These are phyloP conservation scores for Spergularia marina DNA, from an alignment of 148 eudicot genomes.

Conservation along the genomic window DNA sequence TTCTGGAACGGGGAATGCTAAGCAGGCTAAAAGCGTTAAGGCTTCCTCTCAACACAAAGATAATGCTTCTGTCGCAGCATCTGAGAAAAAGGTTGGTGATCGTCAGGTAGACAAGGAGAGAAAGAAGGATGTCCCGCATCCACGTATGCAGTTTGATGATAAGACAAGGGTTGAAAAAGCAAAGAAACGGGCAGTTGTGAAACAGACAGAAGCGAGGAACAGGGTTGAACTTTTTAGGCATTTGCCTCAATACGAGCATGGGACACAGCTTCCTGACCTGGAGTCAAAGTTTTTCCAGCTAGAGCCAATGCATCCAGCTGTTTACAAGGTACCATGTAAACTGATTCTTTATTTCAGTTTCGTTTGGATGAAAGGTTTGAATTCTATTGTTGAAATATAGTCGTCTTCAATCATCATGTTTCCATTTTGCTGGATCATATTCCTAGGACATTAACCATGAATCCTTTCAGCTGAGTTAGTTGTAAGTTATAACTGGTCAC, in stretches of 20 bases:
- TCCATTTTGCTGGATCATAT: too few species aligned
- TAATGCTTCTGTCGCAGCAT: constrained; percentile 54
- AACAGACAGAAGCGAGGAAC: constrained; percentile 85
- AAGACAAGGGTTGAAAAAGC: constrained; percentile 88
- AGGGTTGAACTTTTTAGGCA: constrained; percentile 88
- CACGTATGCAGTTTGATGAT: constrained; percentile 98
- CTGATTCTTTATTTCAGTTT: not conserved
- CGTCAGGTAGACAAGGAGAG: constrained; percentile 80
- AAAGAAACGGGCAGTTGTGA: constrained; percentile 84
- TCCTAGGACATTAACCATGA: too few species aligned
- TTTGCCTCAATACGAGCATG: constrained; percentile 97
- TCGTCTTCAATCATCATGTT: too few species aligned
- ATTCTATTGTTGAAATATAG: too few species aligned
- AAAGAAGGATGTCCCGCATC: constrained; percentile 96
- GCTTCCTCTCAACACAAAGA: constrained; percentile 58
- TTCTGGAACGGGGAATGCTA: constrained; percentile 47
- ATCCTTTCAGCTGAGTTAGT: too few species aligned
- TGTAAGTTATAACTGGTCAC: not conserved
- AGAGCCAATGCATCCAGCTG: constrained; percentile 91
- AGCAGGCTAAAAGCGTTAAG: constrained; percentile 57
- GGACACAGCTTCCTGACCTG: constrained; percentile 78
- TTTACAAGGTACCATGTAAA: constrained; percentile 63
- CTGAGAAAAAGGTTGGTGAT: constrained; percentile 81
- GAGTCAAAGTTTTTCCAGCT: constrained; percentile 83
- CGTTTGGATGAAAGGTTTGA: too few species aligned